Percentiles rank a stretch among this genome's conserved stretches.
Conservation (phyloP, 2,329 filamentous ascomycete species). For the Colletotrichum musicola region DNA sequence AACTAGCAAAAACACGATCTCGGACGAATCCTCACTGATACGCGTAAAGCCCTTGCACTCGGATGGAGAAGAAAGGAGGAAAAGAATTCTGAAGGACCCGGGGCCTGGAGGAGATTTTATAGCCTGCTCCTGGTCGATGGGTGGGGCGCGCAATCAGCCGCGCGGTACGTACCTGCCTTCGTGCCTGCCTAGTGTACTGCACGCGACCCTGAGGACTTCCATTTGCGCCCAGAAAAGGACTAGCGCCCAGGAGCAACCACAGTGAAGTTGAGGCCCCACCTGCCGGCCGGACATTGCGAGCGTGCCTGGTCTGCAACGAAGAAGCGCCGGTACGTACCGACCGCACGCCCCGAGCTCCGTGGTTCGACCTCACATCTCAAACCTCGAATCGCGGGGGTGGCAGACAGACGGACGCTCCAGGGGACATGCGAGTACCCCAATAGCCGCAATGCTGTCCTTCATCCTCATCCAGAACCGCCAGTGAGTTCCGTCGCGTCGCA, state of each 20-base stretch:
- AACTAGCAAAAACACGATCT: slow-evolving; percentile 92
- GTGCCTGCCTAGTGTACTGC: too few relatives aligned
- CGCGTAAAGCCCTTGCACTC: slow-evolving; percentile 83
- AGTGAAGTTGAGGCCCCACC: not conserved
- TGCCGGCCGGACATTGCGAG: slow-evolving; percentile 3
- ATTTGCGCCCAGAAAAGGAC: not conserved
- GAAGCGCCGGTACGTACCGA: slow-evolving; percentile 27
- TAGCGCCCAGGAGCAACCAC: not conserved
- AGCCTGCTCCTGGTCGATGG: not conserved
- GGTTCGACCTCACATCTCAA: slow-evolving; percentile 32
- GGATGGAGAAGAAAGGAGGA: slow-evolving; percentile 64
- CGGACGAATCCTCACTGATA: slow-evolving; percentile 90
- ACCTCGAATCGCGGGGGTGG: slow-evolving; percentile 27
- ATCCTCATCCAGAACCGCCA: slow-evolving; percentile 89
- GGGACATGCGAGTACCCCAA: slow-evolving; percentile 28
- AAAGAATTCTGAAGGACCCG: slow-evolving; percentile 39
- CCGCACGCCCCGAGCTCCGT: slow-evolving; percentile 31
- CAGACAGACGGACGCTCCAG: not conserved
- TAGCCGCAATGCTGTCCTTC: slow-evolving; percentile 74
- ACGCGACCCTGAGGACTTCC: not conserved
- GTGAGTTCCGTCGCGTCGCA: slow-evolving; percentile 55
- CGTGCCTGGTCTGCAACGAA: not conserved
- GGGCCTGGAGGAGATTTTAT: slow-evolving; percentile 32
- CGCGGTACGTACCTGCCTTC: slow-evolving; percentile 15
- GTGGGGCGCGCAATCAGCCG: slow-evolving; percentile 25